These are phyloP conservation scores for Agrocybe pediades DNA, from an alignment of 768 basidiomycete genomes.

Conservation along the genomic window DNA sequence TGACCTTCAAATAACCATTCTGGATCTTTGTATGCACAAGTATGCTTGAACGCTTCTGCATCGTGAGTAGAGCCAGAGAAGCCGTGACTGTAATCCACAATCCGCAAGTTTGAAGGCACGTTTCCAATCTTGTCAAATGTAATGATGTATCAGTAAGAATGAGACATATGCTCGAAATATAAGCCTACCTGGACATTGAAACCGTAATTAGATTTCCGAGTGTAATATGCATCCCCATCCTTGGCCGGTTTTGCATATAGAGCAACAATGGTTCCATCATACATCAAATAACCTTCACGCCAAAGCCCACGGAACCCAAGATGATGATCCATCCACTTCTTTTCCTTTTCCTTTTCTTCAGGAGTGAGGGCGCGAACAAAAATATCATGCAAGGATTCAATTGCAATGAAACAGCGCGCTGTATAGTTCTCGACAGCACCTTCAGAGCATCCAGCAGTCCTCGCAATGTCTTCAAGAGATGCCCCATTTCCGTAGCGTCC, in stretches of 20 bases:
- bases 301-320: conserved; percentile 30
- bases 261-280: conserved; percentile 35
- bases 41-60: conserved; percentile 32
- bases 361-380: conserved; percentile 28
- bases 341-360: conserved; percentile 35
- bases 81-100: conserved; percentile 34
- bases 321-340: conserved; percentile 34
- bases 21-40: conserved; percentile 23
- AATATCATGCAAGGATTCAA: conserved; percentile 29
- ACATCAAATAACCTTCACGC: conserved; percentile 37
- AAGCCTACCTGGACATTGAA: conserved; percentile 34
- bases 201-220: conserved; percentile 35
- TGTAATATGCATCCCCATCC: conserved; percentile 36
- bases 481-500: conserved; percentile 41
- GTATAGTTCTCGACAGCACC: conserved; percentile 32
- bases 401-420: conserved; percentile 27
- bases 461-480: conserved; percentile 28
- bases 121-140: conserved; percentile 42
- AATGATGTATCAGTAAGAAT: background rate
- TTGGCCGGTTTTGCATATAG: conserved; percentile 25
- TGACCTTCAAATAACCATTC: conserved; percentile 25
- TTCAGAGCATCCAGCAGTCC: conserved; percentile 24
- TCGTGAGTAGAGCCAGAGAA: conserved; percentile 36
- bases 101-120: conserved; percentile 26
- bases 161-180: background rate